A percentile compares a stretch with the other conserved stretches of the same genome.
These are phyloP conservation scores for Colletotrichum viniferum DNA, from an alignment of 2,329 filamentous ascomycete species.

Conservation along the genomic window DNA sequence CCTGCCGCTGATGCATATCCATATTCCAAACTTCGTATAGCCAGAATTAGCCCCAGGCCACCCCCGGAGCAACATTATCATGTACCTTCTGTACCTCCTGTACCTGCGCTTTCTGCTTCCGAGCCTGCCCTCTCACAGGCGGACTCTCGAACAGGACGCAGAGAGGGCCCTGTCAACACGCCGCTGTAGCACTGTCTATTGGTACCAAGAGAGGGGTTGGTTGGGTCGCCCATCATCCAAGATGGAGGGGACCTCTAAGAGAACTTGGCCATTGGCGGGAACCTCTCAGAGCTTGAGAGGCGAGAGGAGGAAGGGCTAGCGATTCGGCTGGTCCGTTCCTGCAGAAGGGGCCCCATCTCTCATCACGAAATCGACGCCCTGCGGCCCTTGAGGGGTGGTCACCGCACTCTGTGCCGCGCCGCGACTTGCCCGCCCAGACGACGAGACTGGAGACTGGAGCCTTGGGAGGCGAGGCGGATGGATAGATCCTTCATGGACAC, in stretches of 20 bases:
- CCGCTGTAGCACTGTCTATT: background rate
- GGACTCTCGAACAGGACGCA: background rate
- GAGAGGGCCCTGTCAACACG: background rate
- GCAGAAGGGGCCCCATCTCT: slow-evolving; percentile 12
- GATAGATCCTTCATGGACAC: slow-evolving; percentile 18
- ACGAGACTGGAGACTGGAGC: slow-evolving; percentile 6
- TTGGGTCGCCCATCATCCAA: background rate
- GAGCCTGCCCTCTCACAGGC: background rate
- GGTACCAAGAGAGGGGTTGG: slow-evolving; percentile 14
- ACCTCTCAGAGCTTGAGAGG: background rate
- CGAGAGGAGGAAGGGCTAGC: background rate
- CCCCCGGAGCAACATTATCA: slow-evolving; percentile 14
- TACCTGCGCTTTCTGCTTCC: background rate
- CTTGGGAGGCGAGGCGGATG: slow-evolving; percentile 19
- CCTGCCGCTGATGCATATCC: slow-evolving; percentile 18
- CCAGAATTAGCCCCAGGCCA: slow-evolving; percentile 18
- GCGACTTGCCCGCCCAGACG: background rate
- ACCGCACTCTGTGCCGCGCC: background rate
- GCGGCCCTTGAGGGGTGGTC: background rate
- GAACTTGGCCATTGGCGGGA: background rate
- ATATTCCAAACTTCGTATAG: slow-evolving; percentile 23
- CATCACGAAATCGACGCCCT: slow-evolving; percentile 20
- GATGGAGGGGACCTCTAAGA: background rate
- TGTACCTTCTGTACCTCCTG: background rate
- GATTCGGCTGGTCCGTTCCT: slow-evolving; percentile 19